phyloP scores from a whole-genome alignment of 257 asterid genomes.

The Forsythia suspensa region DNA sequence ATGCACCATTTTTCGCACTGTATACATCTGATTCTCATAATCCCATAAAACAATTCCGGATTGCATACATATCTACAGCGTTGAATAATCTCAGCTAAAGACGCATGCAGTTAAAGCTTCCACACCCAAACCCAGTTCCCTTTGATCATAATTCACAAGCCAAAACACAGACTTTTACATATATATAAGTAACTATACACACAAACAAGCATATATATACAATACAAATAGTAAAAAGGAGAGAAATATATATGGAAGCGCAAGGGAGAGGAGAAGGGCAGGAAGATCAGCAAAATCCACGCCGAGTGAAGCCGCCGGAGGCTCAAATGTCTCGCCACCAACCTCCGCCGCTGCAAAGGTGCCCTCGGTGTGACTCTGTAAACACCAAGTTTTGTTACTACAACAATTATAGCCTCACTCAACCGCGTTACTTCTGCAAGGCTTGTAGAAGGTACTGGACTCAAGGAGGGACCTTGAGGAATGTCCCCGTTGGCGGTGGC shows the following conservation, averaged over 20 bases:
- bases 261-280: conserved; percentile 15
- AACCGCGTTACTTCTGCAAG: conserved; percentile 38
- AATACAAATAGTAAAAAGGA: neutral
- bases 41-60: neutral
- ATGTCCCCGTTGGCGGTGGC: conserved; percentile 39
- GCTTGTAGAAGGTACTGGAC: conserved; percentile 40
- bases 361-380: conserved; percentile 33
- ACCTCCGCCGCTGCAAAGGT: conserved; percentile 20
- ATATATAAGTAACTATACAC: neutral
- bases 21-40: neutral
- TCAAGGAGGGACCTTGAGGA: conserved; percentile 40
- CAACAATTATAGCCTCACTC: conserved; percentile 30
- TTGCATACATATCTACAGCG: neutral
- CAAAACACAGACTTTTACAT: neutral
- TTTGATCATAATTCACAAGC: neutral
- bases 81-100: neutral
- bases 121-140: neutral
- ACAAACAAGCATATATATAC: neutral
- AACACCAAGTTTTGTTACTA: conserved; percentile 36
- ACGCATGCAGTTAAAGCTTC: neutral
- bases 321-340: neutral
- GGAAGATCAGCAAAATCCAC: conserved; percentile 7
- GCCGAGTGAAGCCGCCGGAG: conserved; percentile 1
- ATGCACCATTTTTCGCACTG: neutral
- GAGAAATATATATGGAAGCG: conserved; percentile 16